Evolutionary conservation across 257 asterid genomes (phyloP).

Genomic region (Craterostigma plantagineum): DNA sequence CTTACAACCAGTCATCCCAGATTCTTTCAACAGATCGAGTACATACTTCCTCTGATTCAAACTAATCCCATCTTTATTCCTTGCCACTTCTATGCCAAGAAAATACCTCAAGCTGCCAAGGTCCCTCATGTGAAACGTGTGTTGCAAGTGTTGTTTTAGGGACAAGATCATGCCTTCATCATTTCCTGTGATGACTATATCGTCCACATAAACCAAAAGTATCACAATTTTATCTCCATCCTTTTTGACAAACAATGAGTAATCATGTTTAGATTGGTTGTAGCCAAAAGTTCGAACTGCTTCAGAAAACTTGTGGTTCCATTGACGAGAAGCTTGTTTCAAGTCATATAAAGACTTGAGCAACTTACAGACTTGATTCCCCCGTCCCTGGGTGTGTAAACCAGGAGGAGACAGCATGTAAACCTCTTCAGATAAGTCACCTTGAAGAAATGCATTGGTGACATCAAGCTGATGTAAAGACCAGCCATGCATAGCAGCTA

Average conservation of each 20-base stretch:
- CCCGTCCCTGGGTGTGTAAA: background rate
- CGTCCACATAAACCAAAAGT: conserved; percentile 1
- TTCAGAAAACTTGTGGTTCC: background rate
- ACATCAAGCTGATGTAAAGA: too few relatives aligned
- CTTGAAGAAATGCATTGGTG: background rate
- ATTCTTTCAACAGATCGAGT: background rate
- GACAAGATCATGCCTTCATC: background rate
- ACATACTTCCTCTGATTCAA: background rate
- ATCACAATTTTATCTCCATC: background rate
- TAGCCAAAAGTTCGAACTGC: too few relatives aligned
- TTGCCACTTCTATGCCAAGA: conserved; percentile 1
- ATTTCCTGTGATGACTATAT: background rate
- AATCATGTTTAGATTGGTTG: too few relatives aligned
- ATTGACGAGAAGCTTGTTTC: conserved; percentile 1
- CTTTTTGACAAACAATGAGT: background rate
- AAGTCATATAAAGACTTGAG: background rate
- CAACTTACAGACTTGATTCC: too few relatives aligned
- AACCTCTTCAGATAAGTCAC: background rate
- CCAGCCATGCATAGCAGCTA: too few relatives aligned
- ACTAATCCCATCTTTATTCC: background rate
- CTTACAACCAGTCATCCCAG: background rate
- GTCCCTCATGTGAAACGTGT: background rate
- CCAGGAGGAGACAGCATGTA: background rate
- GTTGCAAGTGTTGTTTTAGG: background rate
- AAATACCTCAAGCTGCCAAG: background rate